Conservation (phyloP, 106 monocot species). For the Phalaenopsis equestris region DNA sequence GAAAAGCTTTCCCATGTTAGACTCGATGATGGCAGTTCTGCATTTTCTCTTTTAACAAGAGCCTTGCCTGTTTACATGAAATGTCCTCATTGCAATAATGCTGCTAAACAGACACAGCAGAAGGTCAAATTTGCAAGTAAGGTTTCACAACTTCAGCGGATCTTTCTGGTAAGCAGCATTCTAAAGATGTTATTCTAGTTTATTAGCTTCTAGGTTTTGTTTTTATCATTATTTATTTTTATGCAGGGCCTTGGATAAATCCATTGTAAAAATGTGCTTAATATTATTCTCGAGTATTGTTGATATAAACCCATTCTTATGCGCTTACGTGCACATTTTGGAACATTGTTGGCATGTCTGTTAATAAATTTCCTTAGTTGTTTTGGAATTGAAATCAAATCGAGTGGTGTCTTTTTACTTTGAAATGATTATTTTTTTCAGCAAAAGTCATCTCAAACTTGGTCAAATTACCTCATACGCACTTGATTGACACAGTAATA, state of each 20-base stretch:
- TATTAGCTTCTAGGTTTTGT: background rate
- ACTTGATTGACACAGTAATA: too few species aligned
- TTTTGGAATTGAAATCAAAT: too few species aligned
- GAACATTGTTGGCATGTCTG: too few species aligned
- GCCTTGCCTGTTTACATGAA: slow-evolving; percentile 91
- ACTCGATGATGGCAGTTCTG: slow-evolving; percentile 41
- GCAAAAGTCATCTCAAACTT: too few species aligned
- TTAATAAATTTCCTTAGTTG: too few species aligned
- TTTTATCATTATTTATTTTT: background rate
- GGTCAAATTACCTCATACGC: too few species aligned
- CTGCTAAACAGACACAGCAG: slow-evolving; percentile 21
- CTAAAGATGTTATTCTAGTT: background rate
- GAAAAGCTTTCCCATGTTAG: slow-evolving; percentile 18
- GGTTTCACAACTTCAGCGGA: slow-evolving; percentile 88
- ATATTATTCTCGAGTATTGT: background rate
- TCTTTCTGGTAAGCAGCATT: slow-evolving; percentile 62
- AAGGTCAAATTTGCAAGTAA: slow-evolving; percentile 71
- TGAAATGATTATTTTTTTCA: too few species aligned
- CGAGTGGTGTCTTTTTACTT: too few species aligned
- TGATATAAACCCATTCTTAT: background rate
- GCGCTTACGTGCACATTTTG: background rate
- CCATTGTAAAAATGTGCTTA: background rate
- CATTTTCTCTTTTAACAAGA: slow-evolving; percentile 60
- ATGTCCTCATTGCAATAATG: slow-evolving; percentile 73
- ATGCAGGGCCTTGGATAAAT: background rate